Conservation (phyloP, 805 yeast genomes). For the Debaryomyces tyrocola region DNA sequence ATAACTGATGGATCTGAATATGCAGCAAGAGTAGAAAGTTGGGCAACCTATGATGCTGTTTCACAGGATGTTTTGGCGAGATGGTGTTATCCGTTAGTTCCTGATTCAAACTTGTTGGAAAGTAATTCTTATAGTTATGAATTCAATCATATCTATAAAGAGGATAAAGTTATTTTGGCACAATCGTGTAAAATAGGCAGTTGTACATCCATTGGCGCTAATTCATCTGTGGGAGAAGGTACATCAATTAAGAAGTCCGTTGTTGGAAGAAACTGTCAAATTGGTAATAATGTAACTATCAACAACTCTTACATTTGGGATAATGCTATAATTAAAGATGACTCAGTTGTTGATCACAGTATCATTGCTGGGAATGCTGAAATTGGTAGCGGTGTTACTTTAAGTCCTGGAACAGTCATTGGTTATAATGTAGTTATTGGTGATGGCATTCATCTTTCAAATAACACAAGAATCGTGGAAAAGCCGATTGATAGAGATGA, state of each 20-base stretch:
- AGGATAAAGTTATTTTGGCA: conserved; percentile 82
- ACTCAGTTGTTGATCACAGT: conserved; percentile 55
- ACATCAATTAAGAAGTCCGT: conserved; percentile 66
- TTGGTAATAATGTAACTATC: conserved; percentile 75
- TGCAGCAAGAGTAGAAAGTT: conserved; percentile 93
- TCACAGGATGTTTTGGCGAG: conserved; percentile 87
- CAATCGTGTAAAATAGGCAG: conserved; percentile 87
- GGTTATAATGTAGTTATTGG: conserved; percentile 75
- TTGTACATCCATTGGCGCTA: conserved; percentile 79
- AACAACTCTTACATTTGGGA: conserved; percentile 87
- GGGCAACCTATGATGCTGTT: conserved; percentile 90
- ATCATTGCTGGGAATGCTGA: conserved; percentile 68
- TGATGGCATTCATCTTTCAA: conserved; percentile 46
- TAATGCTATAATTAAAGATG: conserved; percentile 69
- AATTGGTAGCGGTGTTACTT: conserved; percentile 49
- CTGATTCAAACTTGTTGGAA: conserved; percentile 75
- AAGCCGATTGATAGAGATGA: conserved; percentile 39
- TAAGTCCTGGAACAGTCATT: conserved; percentile 74
- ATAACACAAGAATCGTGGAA: conserved; percentile 53
- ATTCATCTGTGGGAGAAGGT: conserved; percentile 74
- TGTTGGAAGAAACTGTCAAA: conserved; percentile 81
- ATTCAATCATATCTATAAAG: conserved; percentile 85
- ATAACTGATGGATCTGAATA: conserved; percentile 72
- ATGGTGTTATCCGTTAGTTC: conserved; percentile 90
- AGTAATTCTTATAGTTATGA: conserved; percentile 78